Evolutionary conservation across 2,329 filamentous ascomycete species (phyloP), one percentile per base, ranked within the genome.

Genomic region (Ceratocystis papillata): DNA sequence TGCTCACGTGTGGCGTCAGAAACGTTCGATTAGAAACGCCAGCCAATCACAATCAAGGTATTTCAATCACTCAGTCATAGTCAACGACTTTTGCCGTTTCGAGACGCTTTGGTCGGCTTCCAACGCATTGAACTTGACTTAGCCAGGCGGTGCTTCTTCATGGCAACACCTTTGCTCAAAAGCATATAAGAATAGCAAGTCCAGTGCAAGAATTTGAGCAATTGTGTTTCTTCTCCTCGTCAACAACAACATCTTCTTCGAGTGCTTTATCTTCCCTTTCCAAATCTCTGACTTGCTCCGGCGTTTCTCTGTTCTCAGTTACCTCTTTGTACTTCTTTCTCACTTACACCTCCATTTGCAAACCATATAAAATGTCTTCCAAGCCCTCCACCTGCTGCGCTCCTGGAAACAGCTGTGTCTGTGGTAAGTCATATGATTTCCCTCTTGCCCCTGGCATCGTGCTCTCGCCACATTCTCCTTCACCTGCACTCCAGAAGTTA

Each of bases 311-410:
- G 3, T 12, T 15, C 30, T 33, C 30, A 2, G 30, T 45, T 33
- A 45, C n/a, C 46, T 45, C 28, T 3, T 7, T 33, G 30, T 33
- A 46, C 17, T 6, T 44, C 22, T 45, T 12, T 37, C 37, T 50
- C 62, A 17, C 6, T 7, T 6, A 30, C 25, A 46, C 12, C 3
- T 8, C 4, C 25, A 28, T 5, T 28, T 28, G 5, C 53, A 20
- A n/a, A 10, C 53, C 22, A 63, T 30, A 15, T 10, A 41, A 41
- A 41, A 67, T 67, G 66, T 63, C 66, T 55, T 67, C 66, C 48
- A 65, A 67, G 66, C 66, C 66, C 48, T 76, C 79, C 66, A 84
- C 80, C 70, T 84, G 82, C 80, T 84, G 82, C 75, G 78, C 79
- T 74, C 80, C 81, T 74, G 79, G 77, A 72, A 73, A 77, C 70